Base-by-base conservation (phyloP, 306 rosid genomes). In the Quercus wislizeni region DNA sequence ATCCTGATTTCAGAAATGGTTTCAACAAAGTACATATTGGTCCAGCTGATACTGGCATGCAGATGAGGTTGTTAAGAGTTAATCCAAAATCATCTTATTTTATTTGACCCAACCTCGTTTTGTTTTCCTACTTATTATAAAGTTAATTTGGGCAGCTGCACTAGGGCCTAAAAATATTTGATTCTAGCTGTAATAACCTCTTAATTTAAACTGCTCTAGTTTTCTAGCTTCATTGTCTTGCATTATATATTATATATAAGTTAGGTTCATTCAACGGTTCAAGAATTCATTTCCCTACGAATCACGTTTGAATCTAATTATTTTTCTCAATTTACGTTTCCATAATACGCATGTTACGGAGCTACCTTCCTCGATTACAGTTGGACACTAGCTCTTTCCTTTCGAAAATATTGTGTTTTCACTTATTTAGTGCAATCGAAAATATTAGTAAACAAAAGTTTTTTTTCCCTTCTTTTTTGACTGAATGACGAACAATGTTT, bases 11-110 rank as follows among this genome's bases (percentile, higher is more conserved):
- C 80, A 71, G 62, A 38, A 63, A 78, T 68, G 76, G 76, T 33
- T 76, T 65, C 64, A 82, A 79, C 76, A 56, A 75, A 87, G 97
- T 91, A 88, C 86, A 92, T 89, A 90, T 80, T 87, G 83, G 88
- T 75, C 80, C 83, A 85, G 87, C 85, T 82, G 89, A 85, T 88
- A 83, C 87, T 71, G 82, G 87, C 73, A 57, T 70, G 83, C 79
- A 74, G 85, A 73, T 77, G 72, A 76, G 87, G 23, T 83, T 62
- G 41, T 76, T 25, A 73, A 49, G 83, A 74, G 86, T 87, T 83
- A 8, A 79, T 82, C 86, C 80, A 77, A 85, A 87, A 83, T 87
- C 28, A 54, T 73, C 81, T 46, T 49, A 8, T 69, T 80, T 78
- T 78, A 76, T 83, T 68, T 86, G 81, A 75, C 49, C 64, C 81